Base-by-base conservation (phyloP, 140 eudicot species). In the Erigeron philadelphicus region DNA sequence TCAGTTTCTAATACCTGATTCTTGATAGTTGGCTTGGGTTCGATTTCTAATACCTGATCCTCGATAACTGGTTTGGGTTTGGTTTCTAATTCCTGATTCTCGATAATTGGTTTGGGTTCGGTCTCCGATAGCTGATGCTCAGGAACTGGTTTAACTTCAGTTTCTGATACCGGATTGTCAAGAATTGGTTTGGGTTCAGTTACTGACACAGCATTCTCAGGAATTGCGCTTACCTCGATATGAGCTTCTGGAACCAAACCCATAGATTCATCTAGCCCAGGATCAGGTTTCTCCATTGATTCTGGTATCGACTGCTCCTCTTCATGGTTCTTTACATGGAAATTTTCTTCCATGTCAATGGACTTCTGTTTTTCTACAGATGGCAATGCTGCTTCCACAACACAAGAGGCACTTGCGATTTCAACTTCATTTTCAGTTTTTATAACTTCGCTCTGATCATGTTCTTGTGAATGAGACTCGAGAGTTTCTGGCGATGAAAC, bases 401-500 rank as follows among this genome's bases (percentile, higher is more conserved):
- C 46, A 52, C 57, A 59, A 23, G 77, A 16, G 6, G 78, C 9
- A 70, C 48, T 31, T 18, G 61, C 79, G 35, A 61, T 68, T 47
- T 82, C 75, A 13, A 47, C 73, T 42, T 76, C 73, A 49, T 31
- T 38, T 58, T 54, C 77, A 45, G 78, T 6, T 46, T 61, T 49
- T 58, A 61, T 19, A 66, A 66, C 75, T 5, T 71, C 53, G 31
- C 71, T 76, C 49, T 79, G 80, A 23, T 67, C 76, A 47, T 72
- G 78, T 74, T 74, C 84, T 7, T 70, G 70, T 16, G 71, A 64
- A 3, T 12, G 80, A 10, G 67, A 12, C 69, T 72, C 82, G 25
- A 75, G 72, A 45, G 19, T 68, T 74, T 68, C 83, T 1, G 76
- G 71, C 54, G 88, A 48, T 64, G 96, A 86, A 70, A 61, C 90